Evolutionary conservation across 2,329 filamentous ascomycete genomes (phyloP).

Genomic region (Cryphonectria nitschkei): DNA sequence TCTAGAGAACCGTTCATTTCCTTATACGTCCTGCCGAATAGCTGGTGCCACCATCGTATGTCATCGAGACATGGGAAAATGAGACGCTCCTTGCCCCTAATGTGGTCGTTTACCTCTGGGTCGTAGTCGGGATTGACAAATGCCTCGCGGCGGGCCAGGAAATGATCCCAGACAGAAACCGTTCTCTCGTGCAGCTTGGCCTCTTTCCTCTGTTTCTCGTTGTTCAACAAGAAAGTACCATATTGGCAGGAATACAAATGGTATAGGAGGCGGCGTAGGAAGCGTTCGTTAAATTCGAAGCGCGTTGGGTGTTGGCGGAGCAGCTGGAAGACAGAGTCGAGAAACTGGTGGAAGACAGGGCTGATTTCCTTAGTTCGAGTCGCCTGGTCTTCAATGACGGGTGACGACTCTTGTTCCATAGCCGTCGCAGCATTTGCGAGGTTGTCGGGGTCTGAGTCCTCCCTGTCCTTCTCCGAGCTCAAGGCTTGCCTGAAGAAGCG

Average conservation of each 20-base stretch:
- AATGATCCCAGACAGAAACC: conserved; percentile 94
- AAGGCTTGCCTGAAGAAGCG: conserved; percentile 86
- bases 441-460: conserved; percentile 64
- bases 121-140: conserved; percentile 86
- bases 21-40: conserved; percentile 82
- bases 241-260: conserved; percentile 97
- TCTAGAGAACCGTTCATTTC: conserved; percentile 85
- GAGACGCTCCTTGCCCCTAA: conserved; percentile 79
- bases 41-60: conserved; percentile 91
- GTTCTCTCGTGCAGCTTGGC: conserved; percentile 71
- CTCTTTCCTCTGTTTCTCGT: conserved; percentile 82
- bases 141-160: conserved; percentile 76
- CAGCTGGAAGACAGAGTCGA: conserved; percentile 92
- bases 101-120: conserved; percentile 72
- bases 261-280: conserved; percentile 85
- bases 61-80: conserved; percentile 78
- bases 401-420: conserved; percentile 31
- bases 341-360: conserved; percentile 96
- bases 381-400: conserved; percentile 59
- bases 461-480: conserved; percentile 61
- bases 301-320: conserved; percentile 82
- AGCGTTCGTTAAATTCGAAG: conserved; percentile 96
- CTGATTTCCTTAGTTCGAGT: conserved; percentile 90
- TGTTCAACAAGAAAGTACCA: conserved; percentile 95
- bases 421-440: conserved; percentile 39